Evolutionary conservation across 257 asterid species (phyloP).

Genomic region (Lavandula angustifolia): DNA sequence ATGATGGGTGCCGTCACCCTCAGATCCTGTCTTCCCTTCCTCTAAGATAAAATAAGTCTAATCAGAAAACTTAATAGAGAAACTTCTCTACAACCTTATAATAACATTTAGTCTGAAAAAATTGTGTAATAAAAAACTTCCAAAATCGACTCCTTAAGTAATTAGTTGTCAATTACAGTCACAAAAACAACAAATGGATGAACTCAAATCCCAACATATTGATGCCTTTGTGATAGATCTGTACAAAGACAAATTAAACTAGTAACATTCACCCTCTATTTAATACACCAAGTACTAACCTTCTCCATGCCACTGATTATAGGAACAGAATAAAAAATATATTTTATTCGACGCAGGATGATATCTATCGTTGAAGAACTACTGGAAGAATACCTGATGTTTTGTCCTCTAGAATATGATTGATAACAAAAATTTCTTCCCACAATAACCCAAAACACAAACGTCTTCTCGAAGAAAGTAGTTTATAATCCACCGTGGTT

Average conservation of each 20-base stretch:
- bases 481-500: too few species aligned
- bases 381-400: neutral
- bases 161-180: neutral
- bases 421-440: too few species aligned
- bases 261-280: neutral
- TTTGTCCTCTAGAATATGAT: too few species aligned
- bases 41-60: constrained; percentile 42
- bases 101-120: constrained; percentile 1
- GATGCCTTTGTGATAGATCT: too few species aligned
- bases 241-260: too few species aligned
- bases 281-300: neutral
- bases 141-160: constrained; percentile 1
- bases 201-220: too few species aligned
- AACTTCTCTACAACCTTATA: constrained; percentile 15
- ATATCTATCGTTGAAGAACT: neutral
- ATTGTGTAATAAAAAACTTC: constrained; percentile 13
- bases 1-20: constrained; percentile 38
- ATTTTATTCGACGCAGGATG: neutral
- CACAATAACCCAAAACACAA: too few species aligned
- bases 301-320: too few species aligned
- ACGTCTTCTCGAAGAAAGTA: too few species aligned
- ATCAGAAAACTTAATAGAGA: constrained; percentile 5
- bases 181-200: neutral
- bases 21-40: constrained; percentile 60
- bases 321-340: neutral